These are phyloP conservation scores for Chytriomyces sp. DNA, from an alignment of 192 early-diverging fungal genomes.

Conservation along the genomic window DNA sequence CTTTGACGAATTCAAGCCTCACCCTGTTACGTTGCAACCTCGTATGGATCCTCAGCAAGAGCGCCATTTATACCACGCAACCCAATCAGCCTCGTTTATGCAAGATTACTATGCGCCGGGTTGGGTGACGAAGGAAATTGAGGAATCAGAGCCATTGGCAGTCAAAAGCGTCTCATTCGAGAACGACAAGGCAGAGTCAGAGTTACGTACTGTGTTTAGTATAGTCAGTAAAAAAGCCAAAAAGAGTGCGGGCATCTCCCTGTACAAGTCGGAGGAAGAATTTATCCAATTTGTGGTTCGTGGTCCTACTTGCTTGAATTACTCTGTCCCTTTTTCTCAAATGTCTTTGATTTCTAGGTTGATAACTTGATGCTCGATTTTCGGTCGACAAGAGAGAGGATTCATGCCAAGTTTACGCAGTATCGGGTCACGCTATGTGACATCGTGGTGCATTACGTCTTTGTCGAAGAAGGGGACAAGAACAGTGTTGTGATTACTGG, in stretches of 20 bases:
- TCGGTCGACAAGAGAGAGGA: slow-evolving; percentile 17
- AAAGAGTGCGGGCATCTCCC: background rate
- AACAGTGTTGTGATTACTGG: background rate
- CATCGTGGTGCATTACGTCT: slow-evolving; percentile 9
- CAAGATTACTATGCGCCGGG: slow-evolving; percentile 6
- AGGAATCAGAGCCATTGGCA: slow-evolving; percentile 4
- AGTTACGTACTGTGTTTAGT: background rate
- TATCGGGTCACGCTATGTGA: slow-evolving; percentile 28
- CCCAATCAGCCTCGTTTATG: background rate
- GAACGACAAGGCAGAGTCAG: background rate
- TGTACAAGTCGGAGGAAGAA: background rate
- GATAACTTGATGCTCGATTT: slow-evolving; percentile 27
- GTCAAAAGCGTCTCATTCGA: background rate
- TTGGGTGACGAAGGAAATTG: slow-evolving; percentile 23
- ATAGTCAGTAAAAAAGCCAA: background rate
- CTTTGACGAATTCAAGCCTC: too few species aligned
- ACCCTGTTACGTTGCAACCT: too few species aligned
- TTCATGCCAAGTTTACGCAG: slow-evolving; percentile 18
- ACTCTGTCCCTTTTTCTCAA: background rate
- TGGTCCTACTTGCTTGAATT: background rate
- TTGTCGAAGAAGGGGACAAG: background rate
- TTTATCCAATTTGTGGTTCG: slow-evolving; percentile 14
- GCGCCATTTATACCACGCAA: background rate
- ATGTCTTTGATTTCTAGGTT: background rate
- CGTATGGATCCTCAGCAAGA: too few species aligned